These are phyloP conservation scores for Batkoa obscura DNA, from an alignment of 371 early-diverging fungal genomes.

Conservation along the genomic window DNA sequence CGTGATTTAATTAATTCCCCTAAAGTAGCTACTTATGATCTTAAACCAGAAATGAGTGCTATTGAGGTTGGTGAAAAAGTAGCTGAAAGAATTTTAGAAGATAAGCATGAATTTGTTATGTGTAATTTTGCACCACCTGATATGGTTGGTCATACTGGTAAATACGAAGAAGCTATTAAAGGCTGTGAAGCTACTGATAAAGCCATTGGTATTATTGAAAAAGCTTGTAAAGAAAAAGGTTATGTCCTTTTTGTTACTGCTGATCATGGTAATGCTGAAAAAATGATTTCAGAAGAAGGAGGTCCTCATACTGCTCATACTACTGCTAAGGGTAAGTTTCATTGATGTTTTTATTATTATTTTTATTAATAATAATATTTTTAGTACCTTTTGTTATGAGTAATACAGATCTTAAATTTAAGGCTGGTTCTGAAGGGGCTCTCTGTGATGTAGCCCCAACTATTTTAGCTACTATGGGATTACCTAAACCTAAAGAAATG, in stretches of 20 bases:
- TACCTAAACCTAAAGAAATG: slow-evolving; percentile 91
- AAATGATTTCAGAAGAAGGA: slow-evolving; percentile 81
- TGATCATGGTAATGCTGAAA: slow-evolving; percentile 99
- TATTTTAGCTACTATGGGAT: slow-evolving; percentile 78
- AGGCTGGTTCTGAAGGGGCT: slow-evolving; percentile 33
- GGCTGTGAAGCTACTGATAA: slow-evolving; percentile 90
- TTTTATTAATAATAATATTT: neutral
- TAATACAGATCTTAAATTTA: slow-evolving; percentile 14
- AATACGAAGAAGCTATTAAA: slow-evolving; percentile 80
- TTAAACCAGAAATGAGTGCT: slow-evolving; percentile 92
- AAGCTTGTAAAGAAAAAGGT: slow-evolving; percentile 72
- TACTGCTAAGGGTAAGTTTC: slow-evolving; percentile 26
- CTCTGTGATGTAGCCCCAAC: slow-evolving; percentile 99
- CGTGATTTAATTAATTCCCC: slow-evolving; percentile 84
- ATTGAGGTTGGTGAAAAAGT: slow-evolving; percentile 74
- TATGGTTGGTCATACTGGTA: slow-evolving; percentile 99
- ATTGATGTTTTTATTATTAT: neutral
- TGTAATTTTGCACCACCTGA: slow-evolving; percentile 99
- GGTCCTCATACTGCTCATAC: slow-evolving; percentile 95
- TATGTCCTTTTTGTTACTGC: slow-evolving; percentile 94
- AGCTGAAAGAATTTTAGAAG: slow-evolving; percentile 54
- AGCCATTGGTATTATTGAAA: slow-evolving; percentile 84
- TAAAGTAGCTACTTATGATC: slow-evolving; percentile 94
- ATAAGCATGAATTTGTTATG: slow-evolving; percentile 90
- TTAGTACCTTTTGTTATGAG: slow-evolving; percentile 90